Evolutionary conservation across 2,329 filamentous ascomycete species (phyloP).

Genomic region (Aspergillus brunneoviolaceus): DNA sequence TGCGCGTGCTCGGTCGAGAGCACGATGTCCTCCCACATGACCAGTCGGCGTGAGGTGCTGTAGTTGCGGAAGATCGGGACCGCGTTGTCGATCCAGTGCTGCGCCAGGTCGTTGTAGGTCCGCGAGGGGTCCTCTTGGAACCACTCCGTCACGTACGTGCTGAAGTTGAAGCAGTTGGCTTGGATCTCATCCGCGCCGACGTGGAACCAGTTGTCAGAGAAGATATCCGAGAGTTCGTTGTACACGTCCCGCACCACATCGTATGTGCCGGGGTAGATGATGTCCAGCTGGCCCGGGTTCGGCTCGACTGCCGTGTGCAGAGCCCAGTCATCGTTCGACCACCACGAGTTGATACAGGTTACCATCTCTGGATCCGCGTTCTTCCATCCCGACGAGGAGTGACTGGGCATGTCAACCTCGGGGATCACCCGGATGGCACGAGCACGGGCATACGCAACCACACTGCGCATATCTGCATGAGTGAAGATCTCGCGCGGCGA

Average conservation of each 20-base stretch:
- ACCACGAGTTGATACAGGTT: slow-evolving; percentile 58
- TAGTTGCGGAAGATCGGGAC: slow-evolving; percentile 51
- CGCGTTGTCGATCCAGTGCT: slow-evolving; percentile 56
- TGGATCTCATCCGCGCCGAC: slow-evolving; percentile 59
- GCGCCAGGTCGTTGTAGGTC: slow-evolving; percentile 53
- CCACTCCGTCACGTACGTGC: slow-evolving; percentile 50
- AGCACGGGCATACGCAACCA: slow-evolving; percentile 53
- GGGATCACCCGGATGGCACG: slow-evolving; percentile 60
- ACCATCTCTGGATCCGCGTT: slow-evolving; percentile 58
- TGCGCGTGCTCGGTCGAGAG: slow-evolving; percentile 47
- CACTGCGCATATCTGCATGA: slow-evolving; percentile 41
- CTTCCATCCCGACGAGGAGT: slow-evolving; percentile 56
- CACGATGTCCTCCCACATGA: slow-evolving; percentile 60
- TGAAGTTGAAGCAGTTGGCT: slow-evolving; percentile 59
- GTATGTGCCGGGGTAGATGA: slow-evolving; percentile 57
- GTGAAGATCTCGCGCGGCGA: slow-evolving; percentile 51
- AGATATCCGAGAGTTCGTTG: slow-evolving; percentile 52
- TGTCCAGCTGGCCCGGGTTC: slow-evolving; percentile 58
- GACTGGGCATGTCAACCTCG: slow-evolving; percentile 64
- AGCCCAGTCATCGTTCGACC: slow-evolving; percentile 59
- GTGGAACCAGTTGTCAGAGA: slow-evolving; percentile 56
- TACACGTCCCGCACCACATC: slow-evolving; percentile 56
- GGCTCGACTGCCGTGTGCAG: slow-evolving; percentile 58
- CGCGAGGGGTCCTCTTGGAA: slow-evolving; percentile 52
- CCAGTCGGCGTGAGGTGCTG: slow-evolving; percentile 50